Base-by-base conservation (phyloP, 1,139 yeast genomes). In the Yamadazyma spencermartinsiae region DNA sequence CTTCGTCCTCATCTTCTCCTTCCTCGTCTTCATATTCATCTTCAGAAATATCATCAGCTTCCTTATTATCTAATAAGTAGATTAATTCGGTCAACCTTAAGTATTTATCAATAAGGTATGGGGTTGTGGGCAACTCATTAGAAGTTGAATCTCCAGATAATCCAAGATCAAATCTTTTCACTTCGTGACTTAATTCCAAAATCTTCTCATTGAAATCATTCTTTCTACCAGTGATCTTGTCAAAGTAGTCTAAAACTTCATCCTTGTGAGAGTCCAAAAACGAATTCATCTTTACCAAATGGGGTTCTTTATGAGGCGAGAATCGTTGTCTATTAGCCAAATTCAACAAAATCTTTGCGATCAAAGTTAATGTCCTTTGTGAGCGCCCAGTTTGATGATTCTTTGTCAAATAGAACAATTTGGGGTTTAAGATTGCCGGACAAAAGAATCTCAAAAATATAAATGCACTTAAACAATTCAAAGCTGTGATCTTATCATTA, bases 371-470 rank as follows among this genome's bases (percentile, higher is more conserved):
- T 0, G 96, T 84, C 41, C 95, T 71, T 51, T 88, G 92, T 1
- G 82, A 72, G 14, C 70, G 69, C 1, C 89, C 87, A 9, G 80
- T 72, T 42, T 88, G 88, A 52, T 86, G 92, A 34, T 76, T 72
- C 41, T 78, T 75, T 1, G 88, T 78, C 36, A 92, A 68, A 45
- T 82, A 81, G 56, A 88, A 89, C 34, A 88, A 61, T 52, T 88
- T 88, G 0, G 98, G 98, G 52, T 88, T 89, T 52, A 92, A 65
- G 31, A 92, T 77, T 0, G 96, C 96, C 0, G 98, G 98, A 54
- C 96, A 90, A 50, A 88, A 80, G 56, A 87, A 89, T 44, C 98
- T 68, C 45, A 92, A 64, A 57, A 92, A 92, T 16, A 92, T 65
- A 52, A 92, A 86, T 1, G 96, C 90, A 19, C 94, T 79, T 25